Evolutionary conservation across 805 yeast species (phyloP).

Genomic region (Torulaspora quercuum): DNA sequence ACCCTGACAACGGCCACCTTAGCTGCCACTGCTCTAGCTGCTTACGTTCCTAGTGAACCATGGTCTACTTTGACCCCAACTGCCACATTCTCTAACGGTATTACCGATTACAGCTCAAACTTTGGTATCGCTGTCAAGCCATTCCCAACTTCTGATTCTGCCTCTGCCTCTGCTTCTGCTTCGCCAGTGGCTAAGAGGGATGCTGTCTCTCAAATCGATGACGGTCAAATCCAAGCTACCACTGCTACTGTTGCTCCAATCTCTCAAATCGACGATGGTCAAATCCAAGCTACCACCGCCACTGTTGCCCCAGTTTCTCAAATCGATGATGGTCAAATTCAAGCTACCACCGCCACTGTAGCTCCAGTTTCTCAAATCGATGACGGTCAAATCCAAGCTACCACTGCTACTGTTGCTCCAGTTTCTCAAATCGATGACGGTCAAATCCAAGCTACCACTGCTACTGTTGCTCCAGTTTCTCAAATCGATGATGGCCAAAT

Average conservation of each 20-base stretch:
- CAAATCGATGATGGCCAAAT: slow-evolving; percentile 47
- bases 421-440: slow-evolving; percentile 43
- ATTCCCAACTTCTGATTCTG: slow-evolving; percentile 36
- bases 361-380: slow-evolving; percentile 41
- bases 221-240: slow-evolving; percentile 41
- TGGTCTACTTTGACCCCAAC: slow-evolving; percentile 72
- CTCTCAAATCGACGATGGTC: slow-evolving; percentile 48
- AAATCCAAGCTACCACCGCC: slow-evolving; percentile 28
- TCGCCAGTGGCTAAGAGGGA: slow-evolving; percentile 39
- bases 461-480: slow-evolving; percentile 33
- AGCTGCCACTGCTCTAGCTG: slow-evolving; percentile 52
- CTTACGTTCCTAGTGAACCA: slow-evolving; percentile 61
- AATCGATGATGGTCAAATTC: slow-evolving; percentile 45
- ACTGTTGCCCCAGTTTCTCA: slow-evolving; percentile 39
- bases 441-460: slow-evolving; percentile 39
- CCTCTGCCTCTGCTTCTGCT: slow-evolving; percentile 36
- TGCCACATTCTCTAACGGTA: slow-evolving; percentile 51
- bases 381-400: slow-evolving; percentile 46
- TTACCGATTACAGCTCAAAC: slow-evolving; percentile 51
- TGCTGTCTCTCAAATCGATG: slow-evolving; percentile 41
- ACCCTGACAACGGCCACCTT: slow-evolving; percentile 42
- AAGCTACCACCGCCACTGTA: slow-evolving; percentile 35
- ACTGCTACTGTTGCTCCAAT: slow-evolving; percentile 31
- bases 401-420: slow-evolving; percentile 33
- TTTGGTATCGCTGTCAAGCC: slow-evolving; percentile 71